phyloP scores from a whole-genome alignment of 257 asterid genomes.

The Solanum bulbocastanum region DNA sequence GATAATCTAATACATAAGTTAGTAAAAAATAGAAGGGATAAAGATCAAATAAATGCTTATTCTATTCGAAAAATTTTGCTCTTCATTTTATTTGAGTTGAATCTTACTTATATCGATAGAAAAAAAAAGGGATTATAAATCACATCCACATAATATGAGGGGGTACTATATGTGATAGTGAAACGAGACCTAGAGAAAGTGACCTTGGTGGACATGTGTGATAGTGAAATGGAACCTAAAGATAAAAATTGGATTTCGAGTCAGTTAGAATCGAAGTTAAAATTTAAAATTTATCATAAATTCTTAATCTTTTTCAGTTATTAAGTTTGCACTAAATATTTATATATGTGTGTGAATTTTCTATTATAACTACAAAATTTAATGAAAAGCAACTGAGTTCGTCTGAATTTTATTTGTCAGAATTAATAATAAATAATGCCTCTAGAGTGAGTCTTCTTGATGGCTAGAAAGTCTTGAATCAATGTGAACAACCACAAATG shows the following conservation, averaged over 20 bases:
- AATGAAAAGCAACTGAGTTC: background rate
- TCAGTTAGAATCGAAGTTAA: rapidly evolving
- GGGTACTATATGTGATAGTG: background rate
- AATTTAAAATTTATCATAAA: background rate
- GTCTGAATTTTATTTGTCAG: background rate
- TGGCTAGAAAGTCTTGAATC: background rate
- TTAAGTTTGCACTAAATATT: background rate
- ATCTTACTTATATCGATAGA: background rate
- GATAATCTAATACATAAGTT: background rate
- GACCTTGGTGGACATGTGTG: background rate
- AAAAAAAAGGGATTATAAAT: background rate
- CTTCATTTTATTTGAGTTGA: background rate
- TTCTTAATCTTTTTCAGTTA: background rate
- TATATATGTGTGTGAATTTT: background rate
- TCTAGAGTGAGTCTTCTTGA: background rate
- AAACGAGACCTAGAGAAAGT: background rate
- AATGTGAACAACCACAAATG: background rate
- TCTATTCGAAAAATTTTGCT: background rate
- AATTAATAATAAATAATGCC: background rate
- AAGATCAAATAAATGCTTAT: background rate
- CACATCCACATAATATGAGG: background rate
- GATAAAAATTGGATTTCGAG: background rate
- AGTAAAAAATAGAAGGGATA: background rate
- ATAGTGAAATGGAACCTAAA: background rate
- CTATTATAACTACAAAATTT: background rate